phyloP scores from a whole-genome alignment of 257 asterid species.

The Capsicum pubescens region DNA sequence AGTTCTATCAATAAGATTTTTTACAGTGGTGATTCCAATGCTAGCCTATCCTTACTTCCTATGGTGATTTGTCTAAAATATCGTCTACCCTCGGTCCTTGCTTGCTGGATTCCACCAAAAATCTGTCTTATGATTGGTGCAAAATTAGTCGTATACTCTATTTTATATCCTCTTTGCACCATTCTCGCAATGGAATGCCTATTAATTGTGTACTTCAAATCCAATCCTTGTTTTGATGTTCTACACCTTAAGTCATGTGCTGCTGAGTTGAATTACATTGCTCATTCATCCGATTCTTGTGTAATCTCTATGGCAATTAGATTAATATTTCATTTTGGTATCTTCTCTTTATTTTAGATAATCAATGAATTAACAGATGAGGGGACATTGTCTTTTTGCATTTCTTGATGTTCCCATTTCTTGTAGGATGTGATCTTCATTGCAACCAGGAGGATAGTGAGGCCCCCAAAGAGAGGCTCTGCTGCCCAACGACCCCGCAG shows the following conservation, averaged over 20 bases:
- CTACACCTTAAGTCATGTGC: neutral
- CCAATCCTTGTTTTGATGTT: neutral
- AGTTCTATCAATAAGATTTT: neutral
- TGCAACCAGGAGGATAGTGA: conserved; percentile 77
- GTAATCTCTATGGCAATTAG: neutral
- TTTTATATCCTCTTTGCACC: neutral
- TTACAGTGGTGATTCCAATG: neutral
- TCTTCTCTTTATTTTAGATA: neutral
- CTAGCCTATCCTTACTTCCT: neutral
- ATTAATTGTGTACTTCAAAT: neutral
- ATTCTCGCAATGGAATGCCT: neutral
- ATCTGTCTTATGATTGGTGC: neutral
- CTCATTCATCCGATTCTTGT: neutral
- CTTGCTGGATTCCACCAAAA: conserved; percentile 24
- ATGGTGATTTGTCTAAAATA: conserved; percentile 25
- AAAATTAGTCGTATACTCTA: neutral
- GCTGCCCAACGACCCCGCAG: conserved; percentile 84
- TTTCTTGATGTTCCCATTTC: neutral
- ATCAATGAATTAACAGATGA: neutral
- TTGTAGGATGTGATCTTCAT: conserved; percentile 74
- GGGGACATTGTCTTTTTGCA: neutral
- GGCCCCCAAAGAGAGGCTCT: conserved; percentile 94
- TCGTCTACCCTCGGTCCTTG: neutral
- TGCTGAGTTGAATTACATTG: neutral
- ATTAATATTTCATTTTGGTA: neutral